These are phyloP conservation scores for Penicillium sp. DNA, from an alignment of 2,329 filamentous ascomycete species.

Conservation along the genomic window DNA sequence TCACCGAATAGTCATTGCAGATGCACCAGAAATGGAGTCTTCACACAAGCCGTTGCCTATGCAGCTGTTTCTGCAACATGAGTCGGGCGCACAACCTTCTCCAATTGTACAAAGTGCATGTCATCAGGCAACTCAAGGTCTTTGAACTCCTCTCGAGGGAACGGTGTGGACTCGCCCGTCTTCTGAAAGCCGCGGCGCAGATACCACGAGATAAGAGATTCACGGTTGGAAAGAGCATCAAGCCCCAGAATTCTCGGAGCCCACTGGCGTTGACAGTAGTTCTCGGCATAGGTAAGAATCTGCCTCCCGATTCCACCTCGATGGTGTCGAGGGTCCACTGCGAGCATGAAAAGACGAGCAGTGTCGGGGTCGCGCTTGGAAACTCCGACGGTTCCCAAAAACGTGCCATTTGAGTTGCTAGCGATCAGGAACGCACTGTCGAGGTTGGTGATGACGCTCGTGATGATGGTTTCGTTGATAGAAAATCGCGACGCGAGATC, in stretches of 20 bases:
- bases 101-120: conserved; percentile 31
- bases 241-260: conserved; percentile 21
- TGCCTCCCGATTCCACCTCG: conserved; percentile 27
- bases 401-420: conserved; percentile 4
- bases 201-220: conserved; percentile 35
- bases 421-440: conserved; percentile 33
- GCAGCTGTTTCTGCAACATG: neutral
- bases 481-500: conserved; percentile 30
- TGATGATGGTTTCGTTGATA: conserved; percentile 26
- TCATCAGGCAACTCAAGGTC: conserved; percentile 23
- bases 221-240: conserved; percentile 33
- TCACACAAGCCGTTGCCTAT: neutral
- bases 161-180: conserved; percentile 26
- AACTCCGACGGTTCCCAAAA: conserved; percentile 26
- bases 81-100: conserved; percentile 10
- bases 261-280: conserved; percentile 29
- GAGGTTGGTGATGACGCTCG: conserved; percentile 29
- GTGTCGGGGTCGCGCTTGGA: conserved; percentile 15
- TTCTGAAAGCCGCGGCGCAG: conserved; percentile 29
- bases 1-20: neutral
- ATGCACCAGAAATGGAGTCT: neutral
- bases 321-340: conserved; percentile 26
- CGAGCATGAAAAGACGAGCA: conserved; percentile 29
- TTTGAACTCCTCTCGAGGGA: conserved; percentile 24
- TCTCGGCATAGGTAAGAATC: conserved; percentile 32